Evolutionary conservation across 2,329 filamentous ascomycete species (phyloP), one percentile per base, ranked within the genome.

Genomic region (Fusarium floridanum): DNA sequence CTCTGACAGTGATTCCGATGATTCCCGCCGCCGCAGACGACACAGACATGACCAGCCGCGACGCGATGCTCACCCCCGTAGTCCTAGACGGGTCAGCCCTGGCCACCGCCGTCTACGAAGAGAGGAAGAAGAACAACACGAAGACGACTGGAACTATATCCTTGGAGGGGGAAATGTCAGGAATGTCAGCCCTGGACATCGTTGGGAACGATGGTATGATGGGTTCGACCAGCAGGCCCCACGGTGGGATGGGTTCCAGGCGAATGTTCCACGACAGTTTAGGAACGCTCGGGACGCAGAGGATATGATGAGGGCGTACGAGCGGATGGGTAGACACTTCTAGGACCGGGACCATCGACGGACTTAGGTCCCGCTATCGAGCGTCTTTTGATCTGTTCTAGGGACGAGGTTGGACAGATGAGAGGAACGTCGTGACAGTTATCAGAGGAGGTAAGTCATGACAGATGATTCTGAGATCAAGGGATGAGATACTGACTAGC

Each of bases 21-120:
- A 36, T 10, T 9, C 61, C 1, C 9, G 32, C 4, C 27, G 74
- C 14, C 76, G 75, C 24, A 17, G n/a, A 17, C 7, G 8, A 5
- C 62, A 68, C 43, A 24, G 43, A 17, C 24, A 45, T 2, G 45
- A 29, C 11, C 64, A 29, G 22, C 20, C 17, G 24, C 48, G 36
- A 17, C 17, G 32, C 2, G 27, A 64, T n/a, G 61, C 22, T 14
- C 20, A 36, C 6, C 29, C 11, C 8, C n/a, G 20, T 1, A 12
- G 53, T 17, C 43, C 53, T 9, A 36, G 29, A 22, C 2, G 20
- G 17, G 17, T 32, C 48, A 55, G 17, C 27, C 48, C 27, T 32
- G 17, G 17, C 12, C 11, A 32, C 10, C 48, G 27, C 17, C 27
- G 10, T n/a, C 48, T 6, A 32, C 48, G 27, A 53, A 53, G 24